A percentile compares a stretch with the other conserved stretches of the same genome.
Conservation (phyloP, 352 stramenopile species). For the Phytophthora idaei region DNA sequence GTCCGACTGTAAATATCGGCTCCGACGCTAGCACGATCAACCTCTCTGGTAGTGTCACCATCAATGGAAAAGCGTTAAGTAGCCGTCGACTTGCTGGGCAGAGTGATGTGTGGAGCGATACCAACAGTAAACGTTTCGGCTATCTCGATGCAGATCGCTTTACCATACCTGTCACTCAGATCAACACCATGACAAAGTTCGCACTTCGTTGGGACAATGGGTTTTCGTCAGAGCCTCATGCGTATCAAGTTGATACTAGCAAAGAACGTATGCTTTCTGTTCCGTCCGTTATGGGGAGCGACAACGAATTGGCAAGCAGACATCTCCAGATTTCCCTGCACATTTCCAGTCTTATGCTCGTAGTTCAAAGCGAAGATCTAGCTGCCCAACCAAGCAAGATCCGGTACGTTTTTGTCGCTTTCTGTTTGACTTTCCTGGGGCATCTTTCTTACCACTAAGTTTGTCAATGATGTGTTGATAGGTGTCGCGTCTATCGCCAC, state of each 20-base stretch:
- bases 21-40: conserved; percentile 41
- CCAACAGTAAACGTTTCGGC: conserved; percentile 30
- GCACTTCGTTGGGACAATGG: conserved; percentile 34
- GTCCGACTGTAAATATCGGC: conserved; percentile 41
- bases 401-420: conserved; percentile 27
- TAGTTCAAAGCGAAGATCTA: conserved; percentile 9
- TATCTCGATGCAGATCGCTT: conserved; percentile 43
- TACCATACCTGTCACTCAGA: conserved; percentile 10
- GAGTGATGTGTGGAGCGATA: conserved; percentile 1
- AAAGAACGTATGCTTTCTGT: conserved; percentile 32
- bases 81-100: conserved; percentile 32
- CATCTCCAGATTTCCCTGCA: conserved; percentile 41
- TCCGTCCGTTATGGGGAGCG: not conserved
- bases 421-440: not conserved
- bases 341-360: conserved; percentile 38
- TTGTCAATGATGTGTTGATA: conserved; percentile 23
- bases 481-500: conserved; percentile 49
- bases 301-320: conserved; percentile 8
- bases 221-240: conserved; percentile 36
- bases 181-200: conserved; percentile 25
- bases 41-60: conserved; percentile 50
- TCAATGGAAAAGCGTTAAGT: conserved; percentile 58
- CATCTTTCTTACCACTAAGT: conserved; percentile 6
- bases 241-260: conserved; percentile 30
- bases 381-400: conserved; percentile 33